Conservation (phyloP, 768 basidiomycete genomes). For the Russula abietina region DNA sequence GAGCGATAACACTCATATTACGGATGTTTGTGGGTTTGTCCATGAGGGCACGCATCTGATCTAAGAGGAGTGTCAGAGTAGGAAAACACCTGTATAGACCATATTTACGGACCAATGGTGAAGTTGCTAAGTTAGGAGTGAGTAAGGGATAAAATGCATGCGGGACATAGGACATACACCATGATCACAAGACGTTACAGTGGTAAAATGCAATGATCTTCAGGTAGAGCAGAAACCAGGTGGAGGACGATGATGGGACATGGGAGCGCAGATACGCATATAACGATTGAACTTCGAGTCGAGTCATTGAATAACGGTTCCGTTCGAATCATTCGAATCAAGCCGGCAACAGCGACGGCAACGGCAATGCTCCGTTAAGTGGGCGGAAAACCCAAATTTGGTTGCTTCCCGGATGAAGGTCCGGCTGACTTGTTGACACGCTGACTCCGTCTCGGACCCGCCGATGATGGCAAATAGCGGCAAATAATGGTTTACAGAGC, state of each 20-base stretch:
- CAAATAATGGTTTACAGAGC: too few relatives aligned
- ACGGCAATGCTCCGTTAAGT: too few relatives aligned
- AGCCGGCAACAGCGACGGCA: too few relatives aligned
- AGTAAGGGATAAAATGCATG: constrained; percentile 1
- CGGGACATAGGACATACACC: constrained; percentile 57
- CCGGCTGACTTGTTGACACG: too few relatives aligned
- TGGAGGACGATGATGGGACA: constrained; percentile 10
- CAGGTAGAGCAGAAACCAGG: constrained; percentile 1
- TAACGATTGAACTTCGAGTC: constrained; percentile 16
- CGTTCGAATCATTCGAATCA: too few relatives aligned
- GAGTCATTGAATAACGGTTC: too few relatives aligned
- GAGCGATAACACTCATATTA: constrained; percentile 92
- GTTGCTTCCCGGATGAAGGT: too few relatives aligned
- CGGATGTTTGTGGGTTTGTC: constrained; percentile 87
- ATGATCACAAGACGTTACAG: constrained; percentile 55
- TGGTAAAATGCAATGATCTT: constrained; percentile 19
- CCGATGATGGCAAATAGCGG: too few relatives aligned
- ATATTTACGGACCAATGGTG: constrained; percentile 23
- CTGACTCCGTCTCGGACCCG: too few relatives aligned
- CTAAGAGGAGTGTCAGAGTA: constrained; percentile 40
- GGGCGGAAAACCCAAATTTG: too few relatives aligned
- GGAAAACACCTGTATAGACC: constrained; percentile 8
- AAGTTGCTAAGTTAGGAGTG: constrained; percentile 20
- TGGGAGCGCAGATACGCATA: neutral
- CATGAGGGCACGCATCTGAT: constrained; percentile 86